Evolutionary conservation across 768 basidiomycete species (phyloP).

Genomic region (Leccinum boreale): DNA sequence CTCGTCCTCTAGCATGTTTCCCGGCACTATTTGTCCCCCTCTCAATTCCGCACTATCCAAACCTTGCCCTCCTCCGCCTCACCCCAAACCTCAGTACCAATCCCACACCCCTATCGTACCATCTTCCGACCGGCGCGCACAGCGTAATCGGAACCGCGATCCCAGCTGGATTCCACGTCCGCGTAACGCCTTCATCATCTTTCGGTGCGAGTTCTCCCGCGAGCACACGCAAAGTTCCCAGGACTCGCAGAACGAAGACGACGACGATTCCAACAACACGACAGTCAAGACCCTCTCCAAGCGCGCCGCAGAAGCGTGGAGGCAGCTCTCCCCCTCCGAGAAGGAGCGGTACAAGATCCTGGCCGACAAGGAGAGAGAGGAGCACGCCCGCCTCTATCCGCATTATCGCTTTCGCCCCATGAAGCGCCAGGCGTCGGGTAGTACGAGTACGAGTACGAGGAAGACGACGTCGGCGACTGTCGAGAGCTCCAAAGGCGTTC

Average conservation of each 20-base stretch:
- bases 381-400: slow-evolving; percentile 57
- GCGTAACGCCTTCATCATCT: slow-evolving; percentile 69
- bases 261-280: slow-evolving; percentile 12
- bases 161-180: slow-evolving; percentile 65
- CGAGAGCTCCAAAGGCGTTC: slow-evolving; percentile 10
- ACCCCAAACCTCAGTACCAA: background rate
- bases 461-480: slow-evolving; percentile 9
- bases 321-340: slow-evolving; percentile 46
- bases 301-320: slow-evolving; percentile 76
- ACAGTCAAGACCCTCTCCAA: slow-evolving; percentile 65
- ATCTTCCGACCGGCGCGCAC: slow-evolving; percentile 40
- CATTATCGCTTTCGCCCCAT: slow-evolving; percentile 62
- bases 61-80: background rate
- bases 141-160: slow-evolving; percentile 41
- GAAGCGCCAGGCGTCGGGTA: slow-evolving; percentile 33
- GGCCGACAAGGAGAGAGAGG: slow-evolving; percentile 54
- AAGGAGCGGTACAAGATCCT: slow-evolving; percentile 47
- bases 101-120: slow-evolving; percentile 18
- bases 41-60: slow-evolving; percentile 3
- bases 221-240: slow-evolving; percentile 38
- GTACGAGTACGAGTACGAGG: background rate
- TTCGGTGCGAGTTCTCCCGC: slow-evolving; percentile 62
- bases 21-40: slow-evolving; percentile 15
- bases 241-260: slow-evolving; percentile 32
- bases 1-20: background rate